These are phyloP conservation scores for Parachaetomium inaequale DNA, from an alignment of 495 filamentous ascomycete genomes.

Conservation along the genomic window DNA sequence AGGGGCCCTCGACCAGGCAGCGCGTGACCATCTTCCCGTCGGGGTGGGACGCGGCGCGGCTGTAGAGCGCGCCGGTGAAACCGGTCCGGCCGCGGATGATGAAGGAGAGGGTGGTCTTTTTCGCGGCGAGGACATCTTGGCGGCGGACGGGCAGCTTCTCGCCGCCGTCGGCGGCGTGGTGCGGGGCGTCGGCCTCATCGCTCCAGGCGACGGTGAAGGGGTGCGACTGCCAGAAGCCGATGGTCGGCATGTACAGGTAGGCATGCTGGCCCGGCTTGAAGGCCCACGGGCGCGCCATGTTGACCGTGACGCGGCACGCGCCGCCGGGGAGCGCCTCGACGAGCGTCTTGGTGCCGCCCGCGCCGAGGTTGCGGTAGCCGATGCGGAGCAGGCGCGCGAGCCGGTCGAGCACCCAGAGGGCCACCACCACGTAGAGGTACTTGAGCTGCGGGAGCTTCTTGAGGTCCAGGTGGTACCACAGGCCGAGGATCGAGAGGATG, in stretches of 20 bases:
- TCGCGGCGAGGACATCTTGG: constrained; percentile 53
- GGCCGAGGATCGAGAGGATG: constrained; percentile 57
- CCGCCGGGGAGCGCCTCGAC: constrained; percentile 64
- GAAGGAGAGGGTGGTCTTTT: constrained; percentile 68
- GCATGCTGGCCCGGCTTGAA: constrained; percentile 75
- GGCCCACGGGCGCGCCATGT: constrained; percentile 69
- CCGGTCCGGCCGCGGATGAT: constrained; percentile 75
- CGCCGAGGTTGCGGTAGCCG: constrained; percentile 66
- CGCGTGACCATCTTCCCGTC: constrained; percentile 56
- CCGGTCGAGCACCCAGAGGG: constrained; percentile 65
- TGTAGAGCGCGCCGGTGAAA: constrained; percentile 75
- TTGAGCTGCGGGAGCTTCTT: constrained; percentile 57
- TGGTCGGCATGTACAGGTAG: constrained; percentile 73
- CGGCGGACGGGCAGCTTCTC: constrained; percentile 55
- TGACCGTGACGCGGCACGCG: constrained; percentile 66
- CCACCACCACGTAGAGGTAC: constrained; percentile 58
- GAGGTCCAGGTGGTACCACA: constrained; percentile 67
- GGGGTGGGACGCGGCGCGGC: constrained; percentile 58
- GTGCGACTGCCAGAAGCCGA: constrained; percentile 68
- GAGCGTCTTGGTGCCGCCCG: constrained; percentile 53
- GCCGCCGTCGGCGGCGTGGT: constrained; percentile 25
- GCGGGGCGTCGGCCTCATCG: constrained; percentile 51
- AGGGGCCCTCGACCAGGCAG: constrained; percentile 78
- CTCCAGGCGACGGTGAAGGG: constrained; percentile 67
- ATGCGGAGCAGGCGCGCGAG: constrained; percentile 50